These are phyloP conservation scores for Candida bentonensis DNA, from an alignment of 805 yeast species.

Conservation along the genomic window DNA sequence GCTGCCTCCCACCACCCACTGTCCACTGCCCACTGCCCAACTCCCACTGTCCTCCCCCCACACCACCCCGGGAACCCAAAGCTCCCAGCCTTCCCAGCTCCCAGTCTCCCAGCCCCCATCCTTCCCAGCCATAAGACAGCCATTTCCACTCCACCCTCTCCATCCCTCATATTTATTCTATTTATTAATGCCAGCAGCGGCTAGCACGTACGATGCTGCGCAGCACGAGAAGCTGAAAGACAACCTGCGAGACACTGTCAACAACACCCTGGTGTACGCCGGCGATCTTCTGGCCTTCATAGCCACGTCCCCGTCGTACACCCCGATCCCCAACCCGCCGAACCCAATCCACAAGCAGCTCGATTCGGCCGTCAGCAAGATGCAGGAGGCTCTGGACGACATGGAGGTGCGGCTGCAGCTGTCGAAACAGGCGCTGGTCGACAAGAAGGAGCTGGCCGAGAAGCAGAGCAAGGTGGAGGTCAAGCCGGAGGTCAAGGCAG, in stretches of 20 bases:
- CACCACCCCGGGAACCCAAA: no score
- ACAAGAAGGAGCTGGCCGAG: conserved; percentile 3
- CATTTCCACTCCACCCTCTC: no score
- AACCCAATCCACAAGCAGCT: background rate
- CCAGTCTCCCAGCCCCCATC: no score
- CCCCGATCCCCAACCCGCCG: background rate
- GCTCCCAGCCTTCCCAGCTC: no score
- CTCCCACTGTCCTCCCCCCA: no score
- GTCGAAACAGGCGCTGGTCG: conserved; percentile 3
- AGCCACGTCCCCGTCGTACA: background rate
- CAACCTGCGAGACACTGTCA: background rate
- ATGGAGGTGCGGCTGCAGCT: conserved; percentile 12
- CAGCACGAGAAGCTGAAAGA: background rate
- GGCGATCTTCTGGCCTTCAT: conserved; percentile 5
- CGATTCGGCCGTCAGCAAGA: conserved; percentile 4
- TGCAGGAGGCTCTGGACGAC: conserved; percentile 11
- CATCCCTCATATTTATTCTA: no score
- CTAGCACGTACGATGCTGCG: no score
- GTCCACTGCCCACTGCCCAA: no score
- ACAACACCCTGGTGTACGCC: conserved; percentile 3
- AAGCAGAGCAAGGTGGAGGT: background rate
- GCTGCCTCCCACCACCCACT: no score
- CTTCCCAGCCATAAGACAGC: no score
- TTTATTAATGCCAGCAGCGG: no score
- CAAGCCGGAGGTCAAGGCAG: background rate